Base-by-base conservation (phyloP, 1,284 basidiomycete genomes). In the Melampsora larici-populina region DNA sequence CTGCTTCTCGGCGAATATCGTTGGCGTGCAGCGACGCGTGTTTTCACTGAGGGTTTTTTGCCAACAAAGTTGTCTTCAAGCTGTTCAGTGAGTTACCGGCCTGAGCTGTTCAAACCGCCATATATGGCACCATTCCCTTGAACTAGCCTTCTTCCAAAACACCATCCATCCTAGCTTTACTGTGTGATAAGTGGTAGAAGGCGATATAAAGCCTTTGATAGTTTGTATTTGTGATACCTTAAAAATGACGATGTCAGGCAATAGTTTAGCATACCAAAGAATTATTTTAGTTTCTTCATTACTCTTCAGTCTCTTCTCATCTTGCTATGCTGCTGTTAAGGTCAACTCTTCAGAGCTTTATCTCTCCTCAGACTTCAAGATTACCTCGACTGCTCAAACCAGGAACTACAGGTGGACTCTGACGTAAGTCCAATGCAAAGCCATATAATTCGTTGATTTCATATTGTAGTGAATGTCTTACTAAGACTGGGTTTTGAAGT, bases 341-440 rank as follows among this genome's bases (percentile, higher is more conserved):
- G n/a, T 24, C 24, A 60, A 60, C 55, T 60, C 55, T 31, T 31
- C 55, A 26, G 55, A 60, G 29, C 55, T 60, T 60, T 60, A 26
- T 31, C 55, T 60, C 55, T 60, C 55, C 15, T 1, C 55, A 24
- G 29, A 60, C 11, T 60, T 60, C 29, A 24, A 60, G 9, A 26
- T 60, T 17, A 60, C 11, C 55, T 60, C 55, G 15, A 31, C 29
- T 60, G 55, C 55, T 60, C 55, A 60, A 60, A 60, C 55, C 55
- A 24, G 55, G n/a, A 60, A 24, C 18, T 60, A 60, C 9, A 26
- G 15, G 9, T 60, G 55, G 55, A 60, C 55, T 26, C 24, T 60
- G 7, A 60, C 55, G 55, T 60, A 60, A 18, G 55, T 60, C 15
- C 5, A 60, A 26, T 17, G 40, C 36, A 31, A 65, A 65, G 11